phyloP scores from a whole-genome alignment of 106 monocot genomes.

The Platanthera guangdongensis region DNA sequence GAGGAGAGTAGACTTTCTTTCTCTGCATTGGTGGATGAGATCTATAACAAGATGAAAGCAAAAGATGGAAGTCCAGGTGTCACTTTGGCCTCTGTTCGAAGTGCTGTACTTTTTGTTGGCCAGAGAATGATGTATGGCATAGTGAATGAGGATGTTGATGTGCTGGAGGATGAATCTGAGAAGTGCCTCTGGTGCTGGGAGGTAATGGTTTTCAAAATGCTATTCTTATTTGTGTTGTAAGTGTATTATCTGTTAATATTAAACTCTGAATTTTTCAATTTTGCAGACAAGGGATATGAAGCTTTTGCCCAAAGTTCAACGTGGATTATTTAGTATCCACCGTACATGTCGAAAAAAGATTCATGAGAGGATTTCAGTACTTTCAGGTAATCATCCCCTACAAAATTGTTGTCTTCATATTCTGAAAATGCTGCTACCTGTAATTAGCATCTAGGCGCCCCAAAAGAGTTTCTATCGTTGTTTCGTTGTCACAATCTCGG shows the following conservation, averaged over 20 bases:
- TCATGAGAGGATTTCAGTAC: slow-evolving; percentile 21
- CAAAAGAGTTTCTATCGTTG: too few relatives aligned
- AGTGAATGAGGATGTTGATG: slow-evolving; percentile 51
- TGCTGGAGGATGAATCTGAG: slow-evolving; percentile 73
- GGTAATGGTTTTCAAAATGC: slow-evolving; percentile 27
- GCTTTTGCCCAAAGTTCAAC: slow-evolving; percentile 39
- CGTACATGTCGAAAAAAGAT: slow-evolving; percentile 29
- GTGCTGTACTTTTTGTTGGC: slow-evolving; percentile 56
- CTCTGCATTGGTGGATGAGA: slow-evolving; percentile 62
- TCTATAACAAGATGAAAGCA: slow-evolving; percentile 46
- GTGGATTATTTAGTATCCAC: slow-evolving; percentile 20
- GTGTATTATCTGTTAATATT: background rate
- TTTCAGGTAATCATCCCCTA: slow-evolving; percentile 6
- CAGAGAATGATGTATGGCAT: slow-evolving; percentile 76
- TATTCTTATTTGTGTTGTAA: background rate
- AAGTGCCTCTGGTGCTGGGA: slow-evolving; percentile 94
- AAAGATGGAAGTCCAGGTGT: slow-evolving; percentile 34
- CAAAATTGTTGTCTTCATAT: too few relatives aligned
- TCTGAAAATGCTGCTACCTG: too few relatives aligned
- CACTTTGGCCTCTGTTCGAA: slow-evolving; percentile 44
- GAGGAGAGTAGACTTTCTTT: slow-evolving; percentile 73
- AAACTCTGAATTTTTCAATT: background rate
- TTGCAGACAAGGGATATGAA: slow-evolving; percentile 65
- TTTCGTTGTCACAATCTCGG: too few relatives aligned
- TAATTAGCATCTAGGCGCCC: too few relatives aligned